These are phyloP conservation scores for Ceratobasidium sp. DNA, from an alignment of 1,284 basidiomycete genomes.

Conservation along the genomic window DNA sequence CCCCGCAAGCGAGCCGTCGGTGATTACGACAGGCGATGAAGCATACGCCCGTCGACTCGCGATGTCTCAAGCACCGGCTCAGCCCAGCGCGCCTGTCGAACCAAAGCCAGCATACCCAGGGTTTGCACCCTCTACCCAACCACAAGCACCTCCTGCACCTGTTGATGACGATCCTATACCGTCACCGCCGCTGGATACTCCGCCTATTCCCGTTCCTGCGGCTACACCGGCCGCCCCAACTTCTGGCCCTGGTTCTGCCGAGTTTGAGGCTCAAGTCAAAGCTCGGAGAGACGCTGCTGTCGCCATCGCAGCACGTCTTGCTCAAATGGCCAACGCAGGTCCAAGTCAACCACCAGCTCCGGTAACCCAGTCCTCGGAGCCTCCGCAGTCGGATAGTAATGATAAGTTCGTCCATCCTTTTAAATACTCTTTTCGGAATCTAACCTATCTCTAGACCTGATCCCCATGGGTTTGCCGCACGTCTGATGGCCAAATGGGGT, in stretches of 20 bases:
- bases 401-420: constrained; percentile 12
- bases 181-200: constrained; percentile 59
- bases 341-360: constrained; percentile 42
- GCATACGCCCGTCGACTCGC: constrained; percentile 46
- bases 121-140: constrained; percentile 59
- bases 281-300: constrained; percentile 78
- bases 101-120: constrained; percentile 36
- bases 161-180: constrained; percentile 22
- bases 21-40: constrained; percentile 46
- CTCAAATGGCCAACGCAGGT: constrained; percentile 55
- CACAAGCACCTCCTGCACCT: constrained; percentile 1
- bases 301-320: constrained; percentile 79
- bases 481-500: constrained; percentile 92
- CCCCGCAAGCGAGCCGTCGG: constrained; percentile 41
- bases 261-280: constrained; percentile 66
- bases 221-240: constrained; percentile 50
- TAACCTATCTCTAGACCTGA: constrained; percentile 61
- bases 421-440: neutral
- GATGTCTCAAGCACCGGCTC: constrained; percentile 46
- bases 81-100: constrained; percentile 8
- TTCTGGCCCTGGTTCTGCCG: constrained; percentile 47
- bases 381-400: constrained; percentile 21
- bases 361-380: constrained; percentile 36
- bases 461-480: constrained; percentile 77
- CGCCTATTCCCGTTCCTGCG: constrained; percentile 51